Evolutionary conservation across 768 basidiomycete species (phyloP).

Genomic region (Calocybe indica): DNA sequence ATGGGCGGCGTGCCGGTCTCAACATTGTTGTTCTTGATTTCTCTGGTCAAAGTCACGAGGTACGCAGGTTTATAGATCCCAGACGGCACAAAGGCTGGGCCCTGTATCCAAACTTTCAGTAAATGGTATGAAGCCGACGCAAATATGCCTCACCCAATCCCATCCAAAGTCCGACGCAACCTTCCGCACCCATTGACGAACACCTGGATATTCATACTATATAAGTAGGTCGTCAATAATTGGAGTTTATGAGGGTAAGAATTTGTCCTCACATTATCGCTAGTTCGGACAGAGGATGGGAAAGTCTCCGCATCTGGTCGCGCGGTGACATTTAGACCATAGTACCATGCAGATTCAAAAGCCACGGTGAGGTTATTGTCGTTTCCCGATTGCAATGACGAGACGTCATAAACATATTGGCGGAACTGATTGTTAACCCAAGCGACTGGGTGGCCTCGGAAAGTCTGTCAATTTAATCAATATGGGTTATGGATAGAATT

Average conservation of each 20-base stretch:
- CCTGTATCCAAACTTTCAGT: constrained; percentile 22
- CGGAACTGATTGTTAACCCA: constrained; percentile 57
- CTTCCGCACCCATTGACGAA: constrained; percentile 45
- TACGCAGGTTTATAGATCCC: constrained; percentile 54
- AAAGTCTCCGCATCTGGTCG: constrained; percentile 42
- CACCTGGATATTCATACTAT: constrained; percentile 46
- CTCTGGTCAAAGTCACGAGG: constrained; percentile 32
- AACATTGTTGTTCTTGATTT: constrained; percentile 16
- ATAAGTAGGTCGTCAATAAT: not conserved
- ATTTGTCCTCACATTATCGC: constrained; percentile 24
- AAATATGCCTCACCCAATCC: constrained; percentile 42
- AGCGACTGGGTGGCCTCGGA: constrained; percentile 44
- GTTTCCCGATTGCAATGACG: constrained; percentile 22
- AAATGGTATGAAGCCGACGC: not conserved
- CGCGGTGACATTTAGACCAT: constrained; percentile 47
- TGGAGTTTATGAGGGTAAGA: not conserved
- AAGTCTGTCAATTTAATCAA: constrained; percentile 24
- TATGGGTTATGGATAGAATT: not conserved
- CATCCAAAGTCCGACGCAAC: constrained; percentile 52
- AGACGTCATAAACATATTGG: constrained; percentile 48
- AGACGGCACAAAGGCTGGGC: constrained; percentile 50
- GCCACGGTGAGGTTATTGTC: constrained; percentile 42
- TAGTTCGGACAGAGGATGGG: constrained; percentile 10
- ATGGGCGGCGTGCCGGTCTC: constrained; percentile 13
- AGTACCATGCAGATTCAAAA: constrained; percentile 48